Evolutionary conservation across 1,284 basidiomycete species (phyloP), one percentile per base, ranked within the genome.

Genomic region (Cryptococcus jaspeensis): DNA sequence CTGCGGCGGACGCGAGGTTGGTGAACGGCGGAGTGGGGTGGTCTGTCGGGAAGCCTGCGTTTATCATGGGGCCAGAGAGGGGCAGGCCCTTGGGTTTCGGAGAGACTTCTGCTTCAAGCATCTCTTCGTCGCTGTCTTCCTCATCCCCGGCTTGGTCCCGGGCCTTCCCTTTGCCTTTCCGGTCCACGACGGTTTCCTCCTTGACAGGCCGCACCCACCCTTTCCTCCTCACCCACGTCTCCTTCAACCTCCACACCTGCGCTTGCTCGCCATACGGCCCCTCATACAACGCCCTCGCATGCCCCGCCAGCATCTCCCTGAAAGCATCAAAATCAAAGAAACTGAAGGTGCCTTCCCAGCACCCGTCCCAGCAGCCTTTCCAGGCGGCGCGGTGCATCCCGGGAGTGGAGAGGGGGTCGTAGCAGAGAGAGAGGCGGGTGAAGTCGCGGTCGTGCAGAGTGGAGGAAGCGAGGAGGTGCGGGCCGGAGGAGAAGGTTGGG

Each of bases 341-440:
- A 51, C 73, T 71, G 57, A 84, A 84, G 11, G 76, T 74, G 1
- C 82, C 82, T 57, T 83, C 82, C 82, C 82, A 84, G 20, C 74
- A 75, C 0, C 82, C 82, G 7, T 74, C 64, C 43, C 80, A 78
- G 28, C 71, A 71, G 16, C 80, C 79, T 9, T 70, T 63, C 72
- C 74, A 78, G 43, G 71, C 75, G 28, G 72, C 60, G 7, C 75
- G 71, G n/a, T 70, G 67, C 44, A 81, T 68, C 0, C 81, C 81
- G 12, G 59, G 66, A 0, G 72, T 73, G 8, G 20, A 52, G 28
- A 50, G 64, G 0, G 82, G 79, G 56, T 81, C 75, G 39, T 72
- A 70, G 57, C 80, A 81, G 9, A 57, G 46, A 41, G 62, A 60
- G 15, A 80, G 56, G 1, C 80, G 71, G 11, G 62, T 56, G 53